Conservation (phyloP, 768 basidiomycete species). For the Ramaria rubella region DNA sequence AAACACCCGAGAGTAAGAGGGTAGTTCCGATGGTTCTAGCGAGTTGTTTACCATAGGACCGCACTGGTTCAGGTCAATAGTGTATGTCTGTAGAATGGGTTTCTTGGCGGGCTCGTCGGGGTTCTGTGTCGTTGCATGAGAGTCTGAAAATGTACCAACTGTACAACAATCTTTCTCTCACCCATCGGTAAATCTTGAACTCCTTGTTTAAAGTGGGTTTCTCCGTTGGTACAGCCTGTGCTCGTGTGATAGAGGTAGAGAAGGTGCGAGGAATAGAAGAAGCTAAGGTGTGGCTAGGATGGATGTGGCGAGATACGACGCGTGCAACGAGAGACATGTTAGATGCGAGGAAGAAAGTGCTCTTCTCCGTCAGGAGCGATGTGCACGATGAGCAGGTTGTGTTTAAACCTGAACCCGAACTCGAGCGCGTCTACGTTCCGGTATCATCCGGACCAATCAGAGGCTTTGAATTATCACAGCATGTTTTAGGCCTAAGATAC, state of each 20-base stretch:
- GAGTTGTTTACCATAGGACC: slow-evolving; percentile 77
- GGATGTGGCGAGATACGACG: neutral
- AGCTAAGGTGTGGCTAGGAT: neutral
- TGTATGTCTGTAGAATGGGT: slow-evolving; percentile 85
- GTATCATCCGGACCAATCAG: neutral
- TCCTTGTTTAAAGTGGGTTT: slow-evolving; percentile 78
- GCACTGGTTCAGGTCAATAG: slow-evolving; percentile 86
- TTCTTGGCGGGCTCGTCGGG: slow-evolving; percentile 92
- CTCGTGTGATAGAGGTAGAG: slow-evolving; percentile 4
- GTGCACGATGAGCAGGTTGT: neutral
- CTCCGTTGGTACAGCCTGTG: slow-evolving; percentile 42
- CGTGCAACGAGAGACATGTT: neutral
- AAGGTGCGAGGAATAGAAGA: slow-evolving; percentile 2
- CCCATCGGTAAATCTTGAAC: slow-evolving; percentile 99
- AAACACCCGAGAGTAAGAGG: neutral
- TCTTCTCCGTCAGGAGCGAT: neutral
- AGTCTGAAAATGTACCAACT: slow-evolving; percentile 7
- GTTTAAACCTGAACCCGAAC: neutral
- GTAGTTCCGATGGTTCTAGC: slow-evolving; percentile 16
- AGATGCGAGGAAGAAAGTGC: neutral
- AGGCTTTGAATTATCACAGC: no score
- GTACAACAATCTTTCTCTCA: slow-evolving; percentile 26
- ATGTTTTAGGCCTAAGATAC: no score
- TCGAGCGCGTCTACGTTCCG: neutral
- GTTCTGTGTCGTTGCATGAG: slow-evolving; percentile 44